Evolutionary conservation across 176 grass and related monocot genomes (phyloP).

Genomic region (Musa schizocarpa): DNA sequence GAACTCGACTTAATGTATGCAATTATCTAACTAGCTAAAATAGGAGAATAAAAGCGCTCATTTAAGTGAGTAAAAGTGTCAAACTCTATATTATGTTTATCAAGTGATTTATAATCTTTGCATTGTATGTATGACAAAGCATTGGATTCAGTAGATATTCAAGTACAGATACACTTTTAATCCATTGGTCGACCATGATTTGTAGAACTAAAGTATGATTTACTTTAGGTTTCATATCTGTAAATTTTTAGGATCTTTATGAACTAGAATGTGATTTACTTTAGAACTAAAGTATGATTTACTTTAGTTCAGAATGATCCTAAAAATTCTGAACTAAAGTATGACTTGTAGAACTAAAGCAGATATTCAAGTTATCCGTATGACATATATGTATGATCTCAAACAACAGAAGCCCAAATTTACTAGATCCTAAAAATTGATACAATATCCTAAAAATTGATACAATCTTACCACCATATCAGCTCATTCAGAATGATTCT

Average conservation of each 20-base stretch:
- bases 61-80: not conserved
- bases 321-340: not conserved
- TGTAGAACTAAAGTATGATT: not conserved
- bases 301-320: not conserved
- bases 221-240: not conserved
- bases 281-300: not conserved
- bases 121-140: too few relatives aligned
- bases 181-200: not conserved
- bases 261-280: not conserved
- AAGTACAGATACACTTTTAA: not conserved
- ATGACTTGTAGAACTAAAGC: not conserved
- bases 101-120: too few relatives aligned
- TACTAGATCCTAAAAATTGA: too few relatives aligned
- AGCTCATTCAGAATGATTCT: too few relatives aligned
- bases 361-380: not conserved
- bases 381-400: not conserved
- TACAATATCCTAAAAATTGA: too few relatives aligned
- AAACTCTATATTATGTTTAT: too few relatives aligned
- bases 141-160: not conserved
- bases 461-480: too few relatives aligned
- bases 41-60: not conserved
- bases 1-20: slow-evolving; percentile 4
- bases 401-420: too few relatives aligned
- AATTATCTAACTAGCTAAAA: not conserved
- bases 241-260: not conserved